phyloP scores from a whole-genome alignment of 192 early-diverging fungal genomes.

The Obelidium mucronatum region DNA sequence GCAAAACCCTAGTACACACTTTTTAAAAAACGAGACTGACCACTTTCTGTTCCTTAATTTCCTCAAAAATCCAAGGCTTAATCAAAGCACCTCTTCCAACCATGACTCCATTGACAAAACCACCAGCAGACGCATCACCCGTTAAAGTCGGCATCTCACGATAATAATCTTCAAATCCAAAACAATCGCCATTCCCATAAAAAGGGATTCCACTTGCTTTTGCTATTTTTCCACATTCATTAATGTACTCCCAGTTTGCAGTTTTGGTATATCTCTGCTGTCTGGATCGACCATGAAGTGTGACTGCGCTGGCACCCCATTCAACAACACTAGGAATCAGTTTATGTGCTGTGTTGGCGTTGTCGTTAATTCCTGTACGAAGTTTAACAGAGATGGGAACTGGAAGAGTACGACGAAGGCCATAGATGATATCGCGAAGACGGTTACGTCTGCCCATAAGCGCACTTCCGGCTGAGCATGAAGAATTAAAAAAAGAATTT shows the following conservation, averaged over 20 bases:
- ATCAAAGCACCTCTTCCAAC: constrained; percentile 91
- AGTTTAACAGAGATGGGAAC: constrained; percentile 92
- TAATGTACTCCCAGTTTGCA: constrained; percentile 95
- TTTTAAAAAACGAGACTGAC: no score
- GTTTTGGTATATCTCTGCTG: constrained; percentile 90
- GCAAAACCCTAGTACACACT: no score
- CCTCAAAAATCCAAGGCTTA: constrained; percentile 98
- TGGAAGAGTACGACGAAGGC: constrained; percentile 74
- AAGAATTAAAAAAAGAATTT: background rate
- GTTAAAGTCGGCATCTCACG: constrained; percentile 50
- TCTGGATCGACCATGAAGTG: constrained; percentile 91
- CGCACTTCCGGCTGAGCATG: constrained; percentile 84
- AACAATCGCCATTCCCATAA: constrained; percentile 76
- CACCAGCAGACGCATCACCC: background rate
- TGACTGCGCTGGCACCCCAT: constrained; percentile 69
- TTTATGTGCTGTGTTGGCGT: constrained; percentile 71
- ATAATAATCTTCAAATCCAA: constrained; percentile 87
- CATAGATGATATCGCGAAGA: constrained; percentile 76
- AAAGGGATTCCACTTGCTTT: constrained; percentile 44
- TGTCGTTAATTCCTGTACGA: constrained; percentile 75
- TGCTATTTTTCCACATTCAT: constrained; percentile 50
- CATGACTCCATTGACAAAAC: constrained; percentile 85
- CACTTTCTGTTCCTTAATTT: constrained; percentile 84
- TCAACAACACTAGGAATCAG: constrained; percentile 74
- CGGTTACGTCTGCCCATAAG: constrained; percentile 73